A percentile compares a stretch with the other conserved stretches of the same genome.
These are phyloP conservation scores for Melocanna baccifera DNA, from an alignment of 176 grass and related monocot species.

Conservation along the genomic window DNA sequence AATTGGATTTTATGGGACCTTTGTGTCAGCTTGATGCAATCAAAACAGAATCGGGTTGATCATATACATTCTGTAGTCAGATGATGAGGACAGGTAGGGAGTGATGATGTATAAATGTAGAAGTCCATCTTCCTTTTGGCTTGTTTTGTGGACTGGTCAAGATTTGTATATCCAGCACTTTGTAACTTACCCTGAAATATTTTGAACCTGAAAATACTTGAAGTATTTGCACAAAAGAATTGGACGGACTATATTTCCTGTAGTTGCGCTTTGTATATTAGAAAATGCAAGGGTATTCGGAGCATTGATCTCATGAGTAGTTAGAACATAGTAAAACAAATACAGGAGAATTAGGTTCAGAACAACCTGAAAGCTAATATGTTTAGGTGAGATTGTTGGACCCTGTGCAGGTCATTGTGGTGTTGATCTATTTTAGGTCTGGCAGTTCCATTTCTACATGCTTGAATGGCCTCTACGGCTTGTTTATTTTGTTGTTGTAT, in stretches of 20 bases:
- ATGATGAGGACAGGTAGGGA: not conserved
- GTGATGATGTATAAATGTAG: not conserved
- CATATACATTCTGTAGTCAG: not conserved
- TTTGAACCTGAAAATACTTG: slow-evolving; percentile 11
- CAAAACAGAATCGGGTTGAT: not conserved
- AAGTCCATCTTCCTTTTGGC: not conserved
- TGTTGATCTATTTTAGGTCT: not conserved
- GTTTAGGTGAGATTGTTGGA: not conserved
- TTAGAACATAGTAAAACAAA: not conserved
- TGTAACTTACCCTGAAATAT: slow-evolving; percentile 1
- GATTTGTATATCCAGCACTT: not conserved
- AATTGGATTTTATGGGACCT: not conserved
- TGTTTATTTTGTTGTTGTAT: not conserved
- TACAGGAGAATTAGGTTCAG: not conserved
- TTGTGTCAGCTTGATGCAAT: slow-evolving; percentile 6
- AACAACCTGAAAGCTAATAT: not conserved
- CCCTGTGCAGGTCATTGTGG: not conserved
- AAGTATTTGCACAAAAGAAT: slow-evolving; percentile 16
- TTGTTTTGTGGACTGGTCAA: not conserved
- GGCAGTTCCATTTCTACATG: not conserved
- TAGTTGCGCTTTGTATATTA: not conserved
- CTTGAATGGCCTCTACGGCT: not conserved
- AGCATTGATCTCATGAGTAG: not conserved
- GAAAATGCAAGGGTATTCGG: not conserved
- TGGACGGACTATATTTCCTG: not conserved